Conservation (phyloP, 352 stramenopile genomes). For the Phytophthora meadii region DNA sequence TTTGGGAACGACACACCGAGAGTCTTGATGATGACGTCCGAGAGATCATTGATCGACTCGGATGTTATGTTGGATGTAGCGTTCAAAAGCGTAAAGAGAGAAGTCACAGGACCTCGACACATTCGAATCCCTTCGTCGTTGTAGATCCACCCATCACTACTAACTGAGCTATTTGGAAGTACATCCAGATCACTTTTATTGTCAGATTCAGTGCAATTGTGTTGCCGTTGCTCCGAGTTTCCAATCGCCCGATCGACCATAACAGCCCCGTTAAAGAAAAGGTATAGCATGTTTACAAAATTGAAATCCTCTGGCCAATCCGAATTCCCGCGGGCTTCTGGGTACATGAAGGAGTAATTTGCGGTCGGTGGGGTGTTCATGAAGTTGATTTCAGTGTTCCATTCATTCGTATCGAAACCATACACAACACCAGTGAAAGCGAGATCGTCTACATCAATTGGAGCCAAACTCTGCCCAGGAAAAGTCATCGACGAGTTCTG, state of each 20-base stretch:
- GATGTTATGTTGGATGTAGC: conserved; percentile 14
- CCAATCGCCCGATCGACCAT: conserved; percentile 47
- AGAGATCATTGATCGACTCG: conserved; percentile 19
- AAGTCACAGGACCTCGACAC: conserved; percentile 44
- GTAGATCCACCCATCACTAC: conserved; percentile 33
- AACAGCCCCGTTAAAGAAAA: conserved; percentile 48
- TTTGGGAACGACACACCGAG: conserved; percentile 41
- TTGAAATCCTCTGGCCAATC: conserved; percentile 30
- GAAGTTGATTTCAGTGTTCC: conserved; percentile 51
- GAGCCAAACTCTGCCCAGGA: conserved; percentile 23
- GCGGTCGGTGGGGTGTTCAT: conserved; percentile 18
- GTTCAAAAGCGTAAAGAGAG: conserved; percentile 42
- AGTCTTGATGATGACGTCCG: conserved; percentile 21
- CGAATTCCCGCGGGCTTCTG: conserved; percentile 14
- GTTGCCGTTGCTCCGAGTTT: conserved; percentile 35
- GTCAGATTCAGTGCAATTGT: conserved; percentile 50
- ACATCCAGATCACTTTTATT: conserved; percentile 29
- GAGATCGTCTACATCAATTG: conserved; percentile 52
- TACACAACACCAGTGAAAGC: conserved; percentile 47
- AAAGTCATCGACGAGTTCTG: conserved; percentile 19
- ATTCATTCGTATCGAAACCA: conserved; percentile 57
- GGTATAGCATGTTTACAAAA: conserved; percentile 26
- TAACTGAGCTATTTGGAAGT: conserved; percentile 13
- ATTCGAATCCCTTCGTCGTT: conserved; percentile 37
- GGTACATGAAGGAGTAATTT: conserved; percentile 25